phyloP scores from a whole-genome alignment of 495 filamentous ascomycete species.

The Hyaloscypha bicolor region DNA sequence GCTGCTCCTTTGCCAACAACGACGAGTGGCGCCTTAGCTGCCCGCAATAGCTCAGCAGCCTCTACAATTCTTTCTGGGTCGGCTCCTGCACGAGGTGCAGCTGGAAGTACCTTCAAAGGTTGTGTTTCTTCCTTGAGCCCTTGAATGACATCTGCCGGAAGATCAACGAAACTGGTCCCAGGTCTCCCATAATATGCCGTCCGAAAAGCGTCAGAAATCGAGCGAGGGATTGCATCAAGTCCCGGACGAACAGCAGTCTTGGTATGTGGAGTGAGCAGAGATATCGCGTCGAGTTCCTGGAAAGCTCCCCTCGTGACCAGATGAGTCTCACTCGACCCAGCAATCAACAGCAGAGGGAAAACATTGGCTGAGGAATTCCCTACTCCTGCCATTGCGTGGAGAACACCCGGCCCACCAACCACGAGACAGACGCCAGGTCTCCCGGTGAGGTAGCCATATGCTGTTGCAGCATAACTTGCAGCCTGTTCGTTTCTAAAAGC shows the following conservation, averaged over 20 bases:
- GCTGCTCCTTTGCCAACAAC: conserved; percentile 66
- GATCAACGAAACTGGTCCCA: conserved; percentile 61
- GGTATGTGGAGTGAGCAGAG: conserved; percentile 58
- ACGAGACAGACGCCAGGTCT: conserved; percentile 63
- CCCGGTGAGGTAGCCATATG: conserved; percentile 67
- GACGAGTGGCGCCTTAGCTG: conserved; percentile 55
- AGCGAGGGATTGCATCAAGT: conserved; percentile 48
- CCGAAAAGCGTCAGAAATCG: conserved; percentile 56
- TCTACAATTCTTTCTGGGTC: conserved; percentile 45
- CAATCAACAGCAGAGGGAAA: conserved; percentile 62
- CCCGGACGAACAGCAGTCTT: conserved; percentile 57
- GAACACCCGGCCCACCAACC: conserved; percentile 66
- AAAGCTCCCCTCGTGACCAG: conserved; percentile 59
- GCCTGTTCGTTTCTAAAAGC: conserved; percentile 69
- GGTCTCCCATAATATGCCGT: conserved; percentile 59
- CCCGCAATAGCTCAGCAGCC: conserved; percentile 48
- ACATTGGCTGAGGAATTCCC: conserved; percentile 59
- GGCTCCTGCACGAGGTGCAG: conserved; percentile 45
- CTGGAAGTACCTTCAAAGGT: conserved; percentile 31
- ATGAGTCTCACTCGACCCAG: conserved; percentile 57
- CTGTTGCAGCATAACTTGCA: conserved; percentile 62
- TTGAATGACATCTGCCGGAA: conserved; percentile 64
- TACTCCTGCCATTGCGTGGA: conserved; percentile 66
- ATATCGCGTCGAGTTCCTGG: conserved; percentile 62
- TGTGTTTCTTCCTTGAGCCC: conserved; percentile 32